These are phyloP conservation scores for Geranium rotundifolium DNA, from an alignment of 345 rosid genomes.

Conservation along the genomic window DNA sequence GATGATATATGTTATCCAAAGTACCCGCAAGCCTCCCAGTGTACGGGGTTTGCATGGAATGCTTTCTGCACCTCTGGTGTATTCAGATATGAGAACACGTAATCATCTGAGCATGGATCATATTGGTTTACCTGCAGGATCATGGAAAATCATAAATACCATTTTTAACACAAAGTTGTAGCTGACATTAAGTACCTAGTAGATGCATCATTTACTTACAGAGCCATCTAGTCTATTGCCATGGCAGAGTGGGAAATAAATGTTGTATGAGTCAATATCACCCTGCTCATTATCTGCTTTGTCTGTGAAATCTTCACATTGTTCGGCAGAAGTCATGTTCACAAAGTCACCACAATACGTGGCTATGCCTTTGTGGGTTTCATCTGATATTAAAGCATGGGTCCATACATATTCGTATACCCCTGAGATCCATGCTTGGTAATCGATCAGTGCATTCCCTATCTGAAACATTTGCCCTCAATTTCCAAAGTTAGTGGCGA, in stretches of 20 bases:
- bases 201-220: slow-evolving; percentile 11
- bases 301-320: slow-evolving; percentile 14
- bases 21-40: slow-evolving; percentile 32
- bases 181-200: too few relatives aligned
- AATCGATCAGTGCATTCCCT: slow-evolving; percentile 40
- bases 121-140: neutral
- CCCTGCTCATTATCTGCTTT: slow-evolving; percentile 15
- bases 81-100: slow-evolving; percentile 25
- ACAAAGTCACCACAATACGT: slow-evolving; percentile 24
- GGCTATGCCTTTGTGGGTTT: slow-evolving; percentile 23
- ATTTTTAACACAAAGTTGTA: too few relatives aligned
- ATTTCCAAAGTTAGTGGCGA: too few relatives aligned
- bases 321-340: slow-evolving; percentile 7
- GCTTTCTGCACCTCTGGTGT: slow-evolving; percentile 30
- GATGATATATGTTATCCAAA: neutral
- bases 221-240: neutral
- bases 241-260: slow-evolving; percentile 33
- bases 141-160: too few relatives aligned
- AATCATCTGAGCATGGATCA: slow-evolving; percentile 30
- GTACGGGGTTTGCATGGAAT: slow-evolving; percentile 26
- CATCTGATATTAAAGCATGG: slow-evolving; percentile 40
- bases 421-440: slow-evolving; percentile 10
- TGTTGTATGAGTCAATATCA: slow-evolving; percentile 22
- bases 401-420: slow-evolving; percentile 30
- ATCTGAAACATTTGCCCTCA: slow-evolving; percentile 15